phyloP scores from a whole-genome alignment of 1,284 basidiomycete genomes.

The Moesziomyces globuligerus region DNA sequence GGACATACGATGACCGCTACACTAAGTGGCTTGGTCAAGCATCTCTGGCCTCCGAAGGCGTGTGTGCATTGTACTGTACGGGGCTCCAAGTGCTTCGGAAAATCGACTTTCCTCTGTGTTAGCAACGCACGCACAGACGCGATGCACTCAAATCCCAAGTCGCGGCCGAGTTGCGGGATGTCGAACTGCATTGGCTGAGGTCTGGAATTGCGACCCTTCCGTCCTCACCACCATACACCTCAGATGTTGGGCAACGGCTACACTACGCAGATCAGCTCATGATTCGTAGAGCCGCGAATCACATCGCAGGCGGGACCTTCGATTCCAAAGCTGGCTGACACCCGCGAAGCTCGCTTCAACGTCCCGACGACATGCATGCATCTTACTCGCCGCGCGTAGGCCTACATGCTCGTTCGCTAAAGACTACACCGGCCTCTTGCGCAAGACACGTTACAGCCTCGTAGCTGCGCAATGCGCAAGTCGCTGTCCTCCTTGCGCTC shows the following conservation, averaged over 20 bases:
- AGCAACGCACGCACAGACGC: too few species aligned
- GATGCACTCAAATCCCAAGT: neutral
- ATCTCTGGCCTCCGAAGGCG: too few species aligned
- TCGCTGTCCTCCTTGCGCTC: neutral
- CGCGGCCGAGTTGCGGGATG: neutral
- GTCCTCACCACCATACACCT: neutral
- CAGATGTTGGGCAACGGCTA: neutral
- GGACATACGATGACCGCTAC: too few species aligned
- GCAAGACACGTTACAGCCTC: neutral
- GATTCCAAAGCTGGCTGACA: neutral
- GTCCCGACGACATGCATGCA: neutral
- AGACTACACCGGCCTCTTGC: neutral
- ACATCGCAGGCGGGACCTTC: neutral
- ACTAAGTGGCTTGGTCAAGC: too few species aligned
- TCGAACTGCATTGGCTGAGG: neutral
- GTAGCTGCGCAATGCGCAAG: neutral
- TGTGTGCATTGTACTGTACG: too few species aligned
- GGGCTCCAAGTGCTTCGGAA: too few species aligned
- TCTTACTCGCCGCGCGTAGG: neutral
- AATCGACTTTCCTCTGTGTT: too few species aligned
- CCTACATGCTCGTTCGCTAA: neutral
- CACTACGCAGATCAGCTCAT: neutral
- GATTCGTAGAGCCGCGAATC: neutral
- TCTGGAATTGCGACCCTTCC: neutral
- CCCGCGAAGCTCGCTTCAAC: neutral